Evolutionary conservation across 1,284 basidiomycete genomes (phyloP).

Genomic region (Sporisorium sorghi): DNA sequence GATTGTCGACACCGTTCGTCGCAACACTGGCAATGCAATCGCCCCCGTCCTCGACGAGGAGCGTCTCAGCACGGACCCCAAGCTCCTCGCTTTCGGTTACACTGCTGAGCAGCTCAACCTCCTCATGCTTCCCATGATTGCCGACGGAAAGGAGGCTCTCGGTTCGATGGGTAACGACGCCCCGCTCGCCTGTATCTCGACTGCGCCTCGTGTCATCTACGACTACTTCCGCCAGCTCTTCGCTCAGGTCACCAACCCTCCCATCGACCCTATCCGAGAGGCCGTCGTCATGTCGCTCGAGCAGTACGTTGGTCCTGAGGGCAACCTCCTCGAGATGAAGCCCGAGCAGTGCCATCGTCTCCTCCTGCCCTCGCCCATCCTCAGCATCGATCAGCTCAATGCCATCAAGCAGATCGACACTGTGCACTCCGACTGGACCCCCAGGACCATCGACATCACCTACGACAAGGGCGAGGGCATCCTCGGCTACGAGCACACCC

Average conservation of each 20-base stretch:
- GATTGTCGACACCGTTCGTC: conserved; percentile 58
- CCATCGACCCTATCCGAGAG: conserved; percentile 68
- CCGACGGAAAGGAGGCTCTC: conserved; percentile 65
- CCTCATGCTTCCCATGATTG: conserved; percentile 67
- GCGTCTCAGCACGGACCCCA: conserved; percentile 62
- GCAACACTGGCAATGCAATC: conserved; percentile 44
- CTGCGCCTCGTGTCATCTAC: conserved; percentile 63
- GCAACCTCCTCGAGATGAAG: conserved; percentile 66
- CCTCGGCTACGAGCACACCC: conserved; percentile 60
- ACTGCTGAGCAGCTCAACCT: conserved; percentile 65
- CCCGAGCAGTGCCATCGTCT: conserved; percentile 65
- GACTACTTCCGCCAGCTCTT: conserved; percentile 69
- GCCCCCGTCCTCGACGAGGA: conserved; percentile 58
- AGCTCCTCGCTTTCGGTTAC: conserved; percentile 66
- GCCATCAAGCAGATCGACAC: conserved; percentile 62
- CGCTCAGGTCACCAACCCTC: conserved; percentile 68
- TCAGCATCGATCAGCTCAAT: conserved; percentile 63
- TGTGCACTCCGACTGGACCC: conserved; percentile 58
- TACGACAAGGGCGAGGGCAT: conserved; percentile 63
- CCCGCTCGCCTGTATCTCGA: conserved; percentile 64
- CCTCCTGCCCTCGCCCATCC: conserved; percentile 59
- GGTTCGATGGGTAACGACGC: conserved; percentile 68
- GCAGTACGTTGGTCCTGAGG: conserved; percentile 67
- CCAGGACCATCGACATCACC: conserved; percentile 65
- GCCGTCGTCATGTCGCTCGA: conserved; percentile 67